Evolutionary conservation across 2,329 filamentous ascomycete species (phyloP).

Genomic region (Aphanocladium album): DNA sequence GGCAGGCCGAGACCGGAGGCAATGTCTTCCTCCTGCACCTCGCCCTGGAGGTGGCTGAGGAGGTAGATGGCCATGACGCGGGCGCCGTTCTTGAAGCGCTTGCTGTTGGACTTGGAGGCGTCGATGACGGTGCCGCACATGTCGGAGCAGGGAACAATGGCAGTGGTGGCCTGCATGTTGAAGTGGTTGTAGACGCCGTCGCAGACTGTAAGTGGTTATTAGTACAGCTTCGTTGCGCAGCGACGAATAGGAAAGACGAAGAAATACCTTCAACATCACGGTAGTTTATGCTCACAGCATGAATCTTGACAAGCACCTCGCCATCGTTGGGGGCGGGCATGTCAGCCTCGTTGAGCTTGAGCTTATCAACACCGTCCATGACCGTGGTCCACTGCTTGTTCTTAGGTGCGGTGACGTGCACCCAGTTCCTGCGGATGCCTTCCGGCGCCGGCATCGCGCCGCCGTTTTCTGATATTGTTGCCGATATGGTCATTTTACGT

Average conservation of each 20-base stretch:
- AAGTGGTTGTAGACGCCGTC: conserved; percentile 65
- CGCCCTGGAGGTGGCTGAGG: conserved; percentile 52
- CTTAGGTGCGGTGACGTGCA: conserved; percentile 19
- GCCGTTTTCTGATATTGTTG: background rate
- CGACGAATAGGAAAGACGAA: background rate
- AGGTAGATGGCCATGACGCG: conserved; percentile 64
- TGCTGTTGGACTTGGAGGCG: conserved; percentile 25
- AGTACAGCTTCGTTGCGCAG: background rate
- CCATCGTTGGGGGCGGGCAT: conserved; percentile 43
- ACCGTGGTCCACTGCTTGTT: conserved; percentile 49
- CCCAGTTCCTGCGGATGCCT: conserved; percentile 12
- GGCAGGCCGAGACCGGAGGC: conserved; percentile 56
- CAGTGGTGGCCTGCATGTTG: conserved; percentile 35
- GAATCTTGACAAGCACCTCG: conserved; percentile 47
- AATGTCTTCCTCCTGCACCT: conserved; percentile 52
- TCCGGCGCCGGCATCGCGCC: background rate
- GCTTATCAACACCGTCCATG: conserved; percentile 52
- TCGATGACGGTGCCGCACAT: conserved; percentile 60
- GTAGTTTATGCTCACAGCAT: conserved; percentile 44
- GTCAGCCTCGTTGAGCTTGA: conserved; percentile 38
- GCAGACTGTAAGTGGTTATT: conserved; percentile 39
- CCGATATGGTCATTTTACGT: background rate
- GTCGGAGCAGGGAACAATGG: conserved; percentile 63
- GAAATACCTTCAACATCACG: conserved; percentile 43
- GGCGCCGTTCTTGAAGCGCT: conserved; percentile 49